Percentiles rank a stretch among this genome's conserved stretches.
phyloP scores from a whole-genome alignment of 306 rosid species.

The Phaseolus lunatus region DNA sequence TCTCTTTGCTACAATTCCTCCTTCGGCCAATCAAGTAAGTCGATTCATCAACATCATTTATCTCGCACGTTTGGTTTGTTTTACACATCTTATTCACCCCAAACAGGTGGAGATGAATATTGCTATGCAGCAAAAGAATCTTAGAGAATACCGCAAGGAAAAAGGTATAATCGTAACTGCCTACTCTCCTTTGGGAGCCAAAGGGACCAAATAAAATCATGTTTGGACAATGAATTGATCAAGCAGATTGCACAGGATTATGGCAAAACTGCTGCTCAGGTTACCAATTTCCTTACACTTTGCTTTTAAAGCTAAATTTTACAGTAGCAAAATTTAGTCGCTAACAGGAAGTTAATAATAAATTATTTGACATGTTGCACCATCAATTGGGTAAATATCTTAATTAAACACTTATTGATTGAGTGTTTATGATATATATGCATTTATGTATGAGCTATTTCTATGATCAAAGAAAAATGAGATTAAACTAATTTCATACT shows the following conservation, averaged over 20 bases:
- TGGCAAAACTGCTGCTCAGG: conserved; percentile 58
- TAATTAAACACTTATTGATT: not conserved
- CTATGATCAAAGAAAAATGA: not conserved
- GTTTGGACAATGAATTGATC: conserved; percentile 51
- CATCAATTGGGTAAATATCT: not conserved
- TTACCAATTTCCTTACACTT: conserved; percentile 12
- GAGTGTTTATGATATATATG: not conserved
- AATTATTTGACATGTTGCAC: not conserved
- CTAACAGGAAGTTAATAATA: not conserved
- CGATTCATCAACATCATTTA: not conserved
- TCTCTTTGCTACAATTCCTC: conserved; percentile 53
- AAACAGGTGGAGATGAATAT: conserved; percentile 62
- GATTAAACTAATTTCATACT: not conserved
- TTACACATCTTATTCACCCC: not conserved
- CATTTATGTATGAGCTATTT: not conserved
- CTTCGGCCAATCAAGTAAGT: conserved; percentile 45
- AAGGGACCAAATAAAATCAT: conserved; percentile 45
- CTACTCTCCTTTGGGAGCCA: conserved; percentile 61
- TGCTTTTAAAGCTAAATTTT: not conserved
- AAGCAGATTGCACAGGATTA: conserved; percentile 47
- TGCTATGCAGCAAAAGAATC: conserved; percentile 56
- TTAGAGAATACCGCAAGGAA: conserved; percentile 52
- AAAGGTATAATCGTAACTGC: conserved; percentile 57
- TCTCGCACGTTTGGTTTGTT: not conserved
- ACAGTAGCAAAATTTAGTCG: not conserved